Base-by-base conservation (phyloP, 106 monocot genomes). In the Platanthera zijinensis region DNA sequence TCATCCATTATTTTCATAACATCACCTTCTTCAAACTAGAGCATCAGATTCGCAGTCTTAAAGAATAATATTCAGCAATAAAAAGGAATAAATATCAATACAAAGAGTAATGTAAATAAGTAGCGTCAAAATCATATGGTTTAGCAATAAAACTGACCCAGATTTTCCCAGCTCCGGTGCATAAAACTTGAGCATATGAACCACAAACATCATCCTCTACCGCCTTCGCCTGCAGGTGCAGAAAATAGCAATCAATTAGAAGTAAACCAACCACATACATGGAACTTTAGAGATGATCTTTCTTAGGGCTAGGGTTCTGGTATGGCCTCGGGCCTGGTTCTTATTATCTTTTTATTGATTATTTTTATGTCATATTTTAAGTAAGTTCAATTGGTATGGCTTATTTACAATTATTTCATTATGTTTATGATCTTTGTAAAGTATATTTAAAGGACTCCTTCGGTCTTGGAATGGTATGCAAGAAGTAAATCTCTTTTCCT, bases 71-170 rank as follows among this genome's bases (percentile, higher is more conserved):
- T 30, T 11, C 21, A n/a, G 66, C 66, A 66, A 66, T 66, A 32
- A 66, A 61, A 8, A 66, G 32, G 12, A 66, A 10, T 30, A 62
- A 73, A 64, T 74, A 67, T 50, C 46, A 49, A n/a, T 28, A 70
- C 17, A 57, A 86, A 78, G 79, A 66, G 47, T 53, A 74, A 76
- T 79, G 84, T 64, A 83, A 50, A 83, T 80, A 82, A 86, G 62
- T 73, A 66, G 83, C 76, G 84, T 76, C 52, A 76, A 86, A 75
- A 80, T 62, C 57, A 82, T 51, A 80, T 80, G 30, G 61, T 68
- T 79, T 75, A 76, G 73, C 74, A 83, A 76, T 81, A 76, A 82
- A 88, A 93, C 96, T 73, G 78, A 96, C 96, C 96, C 93, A 96
- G 57, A 89, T 84, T 87, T 76, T 87, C 74, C 86, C 90, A 75